phyloP scores from a whole-genome alignment of 2,329 filamentous ascomycete species.

The Rachicladosporium sp. region DNA sequence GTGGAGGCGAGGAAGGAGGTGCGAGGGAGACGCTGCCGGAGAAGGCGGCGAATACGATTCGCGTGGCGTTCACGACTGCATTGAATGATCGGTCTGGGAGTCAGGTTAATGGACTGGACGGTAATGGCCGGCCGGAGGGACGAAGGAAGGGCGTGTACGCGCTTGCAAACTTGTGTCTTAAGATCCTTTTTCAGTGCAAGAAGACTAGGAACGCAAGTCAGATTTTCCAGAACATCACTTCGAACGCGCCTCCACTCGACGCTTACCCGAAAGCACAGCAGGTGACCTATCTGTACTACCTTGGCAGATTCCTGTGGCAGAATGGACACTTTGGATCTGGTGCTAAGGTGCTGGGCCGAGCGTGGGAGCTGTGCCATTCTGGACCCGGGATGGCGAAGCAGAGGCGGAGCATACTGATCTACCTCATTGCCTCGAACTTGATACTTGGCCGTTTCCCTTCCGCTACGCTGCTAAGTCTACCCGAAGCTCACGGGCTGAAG shows the following conservation, averaged over 20 bases:
- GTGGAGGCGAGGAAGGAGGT: conserved; percentile 46
- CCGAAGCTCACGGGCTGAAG: conserved; percentile 54
- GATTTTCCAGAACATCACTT: conserved; percentile 78
- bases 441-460: conserved; percentile 77
- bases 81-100: conserved; percentile 64
- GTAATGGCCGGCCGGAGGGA: conserved; percentile 56
- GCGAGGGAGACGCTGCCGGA: conserved; percentile 72
- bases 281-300: conserved; percentile 88
- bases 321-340: conserved; percentile 74
- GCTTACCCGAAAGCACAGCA: conserved; percentile 77
- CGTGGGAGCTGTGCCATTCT: conserved; percentile 61
- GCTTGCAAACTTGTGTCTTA: conserved; percentile 81
- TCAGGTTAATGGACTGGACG: conserved; percentile 31
- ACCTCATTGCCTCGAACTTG: conserved; percentile 71
- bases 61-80: conserved; percentile 83
- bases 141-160: conserved; percentile 83
- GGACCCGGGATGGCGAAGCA: conserved; percentile 45
- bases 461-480: conserved; percentile 49
- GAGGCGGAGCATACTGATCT: conserved; percentile 66
- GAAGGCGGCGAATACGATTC: conserved; percentile 74
- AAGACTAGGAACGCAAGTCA: conserved; percentile 76
- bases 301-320: conserved; percentile 79
- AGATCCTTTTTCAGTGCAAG: conserved; percentile 75
- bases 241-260: conserved; percentile 66
- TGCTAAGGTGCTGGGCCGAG: conserved; percentile 59